These are phyloP conservation scores for Cryptococcus depauperatus DNA, from an alignment of 1,284 basidiomycete species.

Conservation along the genomic window DNA sequence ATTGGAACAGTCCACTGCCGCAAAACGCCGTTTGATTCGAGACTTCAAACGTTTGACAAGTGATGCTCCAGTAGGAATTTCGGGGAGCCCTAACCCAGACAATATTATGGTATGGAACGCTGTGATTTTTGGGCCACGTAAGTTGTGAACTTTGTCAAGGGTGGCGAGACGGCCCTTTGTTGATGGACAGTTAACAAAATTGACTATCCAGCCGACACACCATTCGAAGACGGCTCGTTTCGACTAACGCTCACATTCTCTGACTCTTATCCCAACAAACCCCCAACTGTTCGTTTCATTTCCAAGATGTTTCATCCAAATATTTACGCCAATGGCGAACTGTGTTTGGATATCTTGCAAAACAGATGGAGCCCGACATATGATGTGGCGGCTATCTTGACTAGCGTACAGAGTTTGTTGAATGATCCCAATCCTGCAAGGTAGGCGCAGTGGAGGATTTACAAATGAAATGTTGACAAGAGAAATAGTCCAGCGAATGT, in stretches of 20 bases:
- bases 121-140: conserved; percentile 95
- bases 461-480: not conserved
- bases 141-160: conserved; percentile 32
- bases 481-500: conserved; percentile 80
- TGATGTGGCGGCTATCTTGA: conserved; percentile 95
- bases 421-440: conserved; percentile 95
- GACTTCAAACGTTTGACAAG: conserved; percentile 92
- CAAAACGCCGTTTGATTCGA: conserved; percentile 80
- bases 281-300: conserved; percentile 92
- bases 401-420: conserved; percentile 85
- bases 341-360: conserved; percentile 95
- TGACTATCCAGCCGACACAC: conserved; percentile 77
- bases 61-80: conserved; percentile 92
- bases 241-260: conserved; percentile 91
- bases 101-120: conserved; percentile 99
- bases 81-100: conserved; percentile 90
- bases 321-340: conserved; percentile 95
- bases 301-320: conserved; percentile 99
- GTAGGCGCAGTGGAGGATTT: conserved; percentile 37
- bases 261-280: conserved; percentile 97
- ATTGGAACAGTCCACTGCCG: conserved; percentile 76
- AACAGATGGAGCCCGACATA: conserved; percentile 98
- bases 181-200: too few species aligned
- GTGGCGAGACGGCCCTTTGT: not conserved
- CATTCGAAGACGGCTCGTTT: conserved; percentile 98